Base-by-base conservation (phyloP, 1,139 yeast species). In the Ashbya aceris region DNA sequence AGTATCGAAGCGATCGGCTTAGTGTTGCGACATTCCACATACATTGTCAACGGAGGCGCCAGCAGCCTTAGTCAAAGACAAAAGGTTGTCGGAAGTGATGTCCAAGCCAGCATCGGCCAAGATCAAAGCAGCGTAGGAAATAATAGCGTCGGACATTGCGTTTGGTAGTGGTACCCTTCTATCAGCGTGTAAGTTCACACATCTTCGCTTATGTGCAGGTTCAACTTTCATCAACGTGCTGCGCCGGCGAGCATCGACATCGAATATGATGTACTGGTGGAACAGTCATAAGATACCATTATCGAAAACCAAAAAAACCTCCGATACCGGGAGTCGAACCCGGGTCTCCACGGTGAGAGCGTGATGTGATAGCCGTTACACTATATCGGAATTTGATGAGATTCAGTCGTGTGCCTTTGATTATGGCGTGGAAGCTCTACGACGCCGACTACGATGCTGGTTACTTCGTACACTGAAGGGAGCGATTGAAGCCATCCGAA, bases 31-130 rank as follows among this genome's bases (percentile, higher is more conserved):
- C 37, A 28, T 32, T 41, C 33, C 46, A 67, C 74, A 52, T 66
- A 73, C 76, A 62, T 72, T 67, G 66, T 87, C 96, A 65, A 86
- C 82, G 52, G 75, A 72, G 62, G 91, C 86, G 71, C 91, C 89
- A 63, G 96, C 96, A 61, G 95, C 89, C 70, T 79, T 73, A 71
- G 87, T 72, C 70, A 86, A 71, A 61, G 95, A 72, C 67, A 75
- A 68, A 67, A 91, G 77, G 81, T 87, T 87, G 71, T 87, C 96
- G 64, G 96, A 69, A 64, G 96, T 71, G 80, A 89, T 78, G 72
- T 86, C 96, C 68, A 86, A 76, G 67, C 87, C 96, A 64, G 96
- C 85, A 73, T 89, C 97, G 61, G 96, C 96, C 73, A 89, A 79
- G 77, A 89, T 87, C 73, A 89, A 83, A 69, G 98, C 93, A 70